These are phyloP conservation scores for Fraxinus anomala DNA, from an alignment of 257 asterid species.

Conservation along the genomic window DNA sequence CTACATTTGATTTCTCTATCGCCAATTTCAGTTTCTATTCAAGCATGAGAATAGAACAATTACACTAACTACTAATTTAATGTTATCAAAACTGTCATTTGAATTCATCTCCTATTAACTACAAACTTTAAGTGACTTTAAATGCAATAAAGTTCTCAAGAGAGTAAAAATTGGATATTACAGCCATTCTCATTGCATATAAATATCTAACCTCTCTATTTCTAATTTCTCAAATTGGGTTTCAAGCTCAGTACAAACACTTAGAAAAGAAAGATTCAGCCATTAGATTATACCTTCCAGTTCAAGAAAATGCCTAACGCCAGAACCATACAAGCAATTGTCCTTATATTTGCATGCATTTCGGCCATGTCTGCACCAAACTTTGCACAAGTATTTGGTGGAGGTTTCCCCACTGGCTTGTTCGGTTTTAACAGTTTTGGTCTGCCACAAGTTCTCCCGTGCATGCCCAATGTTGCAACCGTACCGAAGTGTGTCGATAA, in stretches of 20 bases:
- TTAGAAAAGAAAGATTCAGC: no score
- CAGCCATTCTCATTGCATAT: not conserved
- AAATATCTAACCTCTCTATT: no score
- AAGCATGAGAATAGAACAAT: not conserved
- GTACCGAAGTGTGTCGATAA: constrained; percentile 30
- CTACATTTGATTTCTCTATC: no score
- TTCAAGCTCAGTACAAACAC: no score
- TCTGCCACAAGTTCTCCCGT: constrained; percentile 10
- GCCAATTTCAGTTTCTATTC: not conserved
- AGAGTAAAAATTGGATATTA: no score
- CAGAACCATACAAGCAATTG: not conserved
- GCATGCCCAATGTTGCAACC: constrained; percentile 22
- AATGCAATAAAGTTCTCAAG: not conserved
- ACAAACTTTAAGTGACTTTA: not conserved
- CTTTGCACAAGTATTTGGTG: not conserved
- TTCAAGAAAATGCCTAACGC: not conserved
- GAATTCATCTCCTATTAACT: not conserved
- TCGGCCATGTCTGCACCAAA: constrained; percentile 1
- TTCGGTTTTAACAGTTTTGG: not conserved
- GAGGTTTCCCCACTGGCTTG: not conserved
- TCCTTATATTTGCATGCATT: not conserved
- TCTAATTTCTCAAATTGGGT: no score
- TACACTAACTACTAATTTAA: not conserved
- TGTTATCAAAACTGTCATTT: not conserved
- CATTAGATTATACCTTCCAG: no score